phyloP scores from a whole-genome alignment of 805 yeast species.

The Candida jianshihensis region DNA sequence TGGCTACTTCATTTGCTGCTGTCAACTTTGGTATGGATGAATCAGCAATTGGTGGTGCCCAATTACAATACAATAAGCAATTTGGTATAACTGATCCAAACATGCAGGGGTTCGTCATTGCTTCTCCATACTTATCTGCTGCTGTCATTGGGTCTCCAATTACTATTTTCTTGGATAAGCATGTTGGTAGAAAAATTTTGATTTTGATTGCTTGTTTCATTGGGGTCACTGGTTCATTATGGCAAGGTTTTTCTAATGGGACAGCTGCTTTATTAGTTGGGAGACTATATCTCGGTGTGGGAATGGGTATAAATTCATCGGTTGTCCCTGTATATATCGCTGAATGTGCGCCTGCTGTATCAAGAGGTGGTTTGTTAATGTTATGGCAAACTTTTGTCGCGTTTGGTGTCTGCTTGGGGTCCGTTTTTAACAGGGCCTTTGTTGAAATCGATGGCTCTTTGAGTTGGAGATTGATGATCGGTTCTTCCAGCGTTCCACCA shows the following conservation, averaged over 20 bases:
- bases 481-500: conserved; percentile 56
- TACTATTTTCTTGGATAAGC: conserved; percentile 43
- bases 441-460: conserved; percentile 37
- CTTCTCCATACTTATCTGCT: conserved; percentile 60
- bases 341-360: conserved; percentile 50
- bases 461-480: conserved; percentile 64
- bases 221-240: conserved; percentile 52
- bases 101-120: conserved; percentile 53
- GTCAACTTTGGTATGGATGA: conserved; percentile 73
- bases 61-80: conserved; percentile 40
- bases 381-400: conserved; percentile 76
- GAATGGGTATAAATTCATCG: conserved; percentile 61
- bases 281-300: conserved; percentile 53
- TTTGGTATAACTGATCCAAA: conserved; percentile 36
- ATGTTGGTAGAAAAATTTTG: conserved; percentile 52
- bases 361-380: conserved; percentile 63
- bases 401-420: conserved; percentile 64
- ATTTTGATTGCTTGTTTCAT: conserved; percentile 51
- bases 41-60: conserved; percentile 64
- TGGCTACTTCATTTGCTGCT: conserved; percentile 47
- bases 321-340: conserved; percentile 65
- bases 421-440: conserved; percentile 52
- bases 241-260: conserved; percentile 56
- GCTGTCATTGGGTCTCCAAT: conserved; percentile 51
- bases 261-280: conserved; percentile 58